Evolutionary conservation across 345 rosid genomes (phyloP), one percentile per base, ranked within the genome.

Genomic region (Trapa incisa): DNA sequence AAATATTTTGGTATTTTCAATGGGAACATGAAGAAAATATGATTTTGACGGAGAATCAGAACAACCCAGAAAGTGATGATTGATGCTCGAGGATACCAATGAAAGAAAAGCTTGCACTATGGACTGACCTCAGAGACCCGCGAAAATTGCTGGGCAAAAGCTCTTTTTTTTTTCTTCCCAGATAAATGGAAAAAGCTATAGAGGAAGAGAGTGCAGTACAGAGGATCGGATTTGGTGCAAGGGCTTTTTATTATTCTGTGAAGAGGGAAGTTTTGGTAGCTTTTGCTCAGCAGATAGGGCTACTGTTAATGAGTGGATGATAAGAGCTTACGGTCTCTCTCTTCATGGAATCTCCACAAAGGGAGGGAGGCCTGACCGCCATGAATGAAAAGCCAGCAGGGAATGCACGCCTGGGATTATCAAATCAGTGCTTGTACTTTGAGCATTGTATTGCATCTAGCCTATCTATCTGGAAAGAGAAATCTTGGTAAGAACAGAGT

Each of bases 241-340:
- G 65, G 67, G 61, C 22, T 37, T 38, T 15, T 50, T 16, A 53
- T 38, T 47, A 53, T 43, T 38, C 68, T 39, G 37, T 42, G 68
- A 62, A 37, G 62, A 64, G 9, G 57, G 57, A 47, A 65, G 67
- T 37, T 57, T 76, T 81, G 88, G 85, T 81, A 89, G 85, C 91
- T 75, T 83, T 85, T 89, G 73, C 84, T 69, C 12, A 75, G 70
- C 61, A 80, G 93, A 89, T 88, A 89, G 96, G 98, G 98, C 86
- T 84, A 76, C 22, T 57, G 62, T 52, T 22, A 72, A 68, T 76
- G 91, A 70, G 96, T 82, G 97, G 96, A 63, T 78, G 81, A 81
- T 75, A 84, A 45, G 80, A 47, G 72, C 47, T 63, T 68, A 67
- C 75, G 67, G 79, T 73, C 85, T 73, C 78, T 67, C 29, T 22